Percentiles rank a stretch among this genome's conserved stretches.
phyloP scores from a whole-genome alignment of 2,329 filamentous ascomycete genomes.

The Stemphylium beticola region DNA sequence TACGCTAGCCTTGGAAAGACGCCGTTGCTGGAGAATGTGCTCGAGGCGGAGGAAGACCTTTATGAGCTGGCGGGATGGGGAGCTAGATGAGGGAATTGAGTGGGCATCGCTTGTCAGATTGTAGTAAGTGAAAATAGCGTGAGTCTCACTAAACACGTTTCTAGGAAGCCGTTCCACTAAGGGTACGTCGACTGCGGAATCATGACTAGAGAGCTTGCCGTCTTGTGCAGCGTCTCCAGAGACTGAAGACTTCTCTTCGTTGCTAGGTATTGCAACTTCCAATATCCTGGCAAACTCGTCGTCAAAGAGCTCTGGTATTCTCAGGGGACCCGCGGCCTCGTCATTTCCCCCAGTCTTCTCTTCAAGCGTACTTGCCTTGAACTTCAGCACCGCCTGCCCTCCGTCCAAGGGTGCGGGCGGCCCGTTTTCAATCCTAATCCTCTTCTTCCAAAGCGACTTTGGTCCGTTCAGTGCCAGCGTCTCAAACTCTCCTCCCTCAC shows the following conservation, averaged over 20 bases:
- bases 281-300: conserved; percentile 59
- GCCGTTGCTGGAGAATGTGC: conserved; percentile 30
- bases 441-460: conserved; percentile 70
- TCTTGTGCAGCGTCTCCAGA: conserved; percentile 13
- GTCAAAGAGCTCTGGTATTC: conserved; percentile 72
- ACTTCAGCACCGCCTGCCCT: conserved; percentile 74
- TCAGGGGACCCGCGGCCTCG: conserved; percentile 45
- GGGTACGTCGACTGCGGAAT: not conserved
- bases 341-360: conserved; percentile 47
- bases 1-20: conserved; percentile 35
- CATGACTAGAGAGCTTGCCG: not conserved
- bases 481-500: conserved; percentile 96
- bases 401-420: conserved; percentile 69
- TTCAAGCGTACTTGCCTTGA: conserved; percentile 64
- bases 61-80: conserved; percentile 41
- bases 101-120: conserved; percentile 30
- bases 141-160: conserved; percentile 31
- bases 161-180: conserved; percentile 18
- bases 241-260: conserved; percentile 6
- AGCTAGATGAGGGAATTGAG: not conserved
- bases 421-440: conserved; percentile 67
- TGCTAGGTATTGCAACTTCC: conserved; percentile 4
- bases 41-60: conserved; percentile 49
- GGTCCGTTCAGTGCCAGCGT: conserved; percentile 88
- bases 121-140: conserved; percentile 57